Evolutionary conservation across 1,284 basidiomycete genomes (phyloP).

Genomic region (Irpex sp.): DNA sequence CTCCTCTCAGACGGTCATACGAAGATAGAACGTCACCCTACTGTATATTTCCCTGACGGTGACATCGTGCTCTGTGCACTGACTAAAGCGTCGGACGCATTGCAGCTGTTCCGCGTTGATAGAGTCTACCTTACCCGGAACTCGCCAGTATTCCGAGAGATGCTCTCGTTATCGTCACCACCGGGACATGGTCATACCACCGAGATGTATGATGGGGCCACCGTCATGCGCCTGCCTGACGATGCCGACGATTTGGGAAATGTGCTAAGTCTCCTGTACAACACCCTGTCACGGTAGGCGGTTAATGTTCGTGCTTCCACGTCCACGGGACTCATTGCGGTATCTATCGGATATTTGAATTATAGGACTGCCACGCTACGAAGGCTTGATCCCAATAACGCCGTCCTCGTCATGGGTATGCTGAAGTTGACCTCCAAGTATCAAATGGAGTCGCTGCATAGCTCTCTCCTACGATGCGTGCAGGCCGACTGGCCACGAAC

Average conservation of each 20-base stretch:
- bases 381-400: constrained; percentile 16
- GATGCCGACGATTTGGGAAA: constrained; percentile 24
- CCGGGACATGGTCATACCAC: background rate
- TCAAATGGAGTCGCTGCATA: constrained; percentile 42
- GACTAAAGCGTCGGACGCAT: constrained; percentile 25
- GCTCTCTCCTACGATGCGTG: constrained; percentile 51
- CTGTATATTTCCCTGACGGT: constrained; percentile 68
- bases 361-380: constrained; percentile 9
- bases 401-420: constrained; percentile 40
- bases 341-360: background rate
- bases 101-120: constrained; percentile 58
- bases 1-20: background rate
- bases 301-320: background rate
- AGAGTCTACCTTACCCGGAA: constrained; percentile 61
- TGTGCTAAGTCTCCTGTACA: constrained; percentile 54
- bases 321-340: background rate
- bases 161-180: constrained; percentile 56
- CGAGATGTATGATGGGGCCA: constrained; percentile 16
- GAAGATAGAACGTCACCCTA: constrained; percentile 35
- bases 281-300: constrained; percentile 19
- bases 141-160: constrained; percentile 60
- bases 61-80: constrained; percentile 63
- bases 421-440: constrained; percentile 68
- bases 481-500: constrained; percentile 57
- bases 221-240: constrained; percentile 15